Evolutionary conservation across 2,329 filamentous ascomycete species (phyloP).

Genomic region (Emergomyces orientalis): DNA sequence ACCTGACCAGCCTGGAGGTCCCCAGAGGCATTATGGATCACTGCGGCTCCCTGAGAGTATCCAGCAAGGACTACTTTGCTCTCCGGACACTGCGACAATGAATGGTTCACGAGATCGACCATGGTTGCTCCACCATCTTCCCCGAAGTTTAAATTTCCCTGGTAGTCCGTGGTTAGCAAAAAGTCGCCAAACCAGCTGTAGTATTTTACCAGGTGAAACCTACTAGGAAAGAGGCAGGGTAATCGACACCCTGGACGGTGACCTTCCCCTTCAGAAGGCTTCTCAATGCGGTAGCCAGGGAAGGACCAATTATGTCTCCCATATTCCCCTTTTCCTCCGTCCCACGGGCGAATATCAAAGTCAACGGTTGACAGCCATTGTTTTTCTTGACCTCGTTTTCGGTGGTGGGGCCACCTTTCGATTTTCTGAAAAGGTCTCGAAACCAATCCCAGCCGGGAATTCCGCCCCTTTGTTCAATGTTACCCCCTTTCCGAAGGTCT

Average conservation of each 20-base stretch:
- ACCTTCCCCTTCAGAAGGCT: slow-evolving; percentile 22
- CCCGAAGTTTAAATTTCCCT: slow-evolving; percentile 24
- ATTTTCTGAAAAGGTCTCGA: not conserved
- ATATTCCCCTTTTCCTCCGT: slow-evolving; percentile 37
- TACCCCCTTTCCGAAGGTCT: not conserved
- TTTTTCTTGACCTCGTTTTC: slow-evolving; percentile 35
- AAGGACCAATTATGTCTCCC: slow-evolving; percentile 34
- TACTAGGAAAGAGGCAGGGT: slow-evolving; percentile 22
- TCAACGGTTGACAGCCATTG: slow-evolving; percentile 34
- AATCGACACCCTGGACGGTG: slow-evolving; percentile 27
- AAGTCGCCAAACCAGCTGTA: slow-evolving; percentile 25
- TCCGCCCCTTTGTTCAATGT: not conserved
- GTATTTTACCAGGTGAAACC: slow-evolving; percentile 16
- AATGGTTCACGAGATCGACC: slow-evolving; percentile 24
- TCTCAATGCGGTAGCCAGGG: slow-evolving; percentile 22
- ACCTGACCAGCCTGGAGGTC: slow-evolving; percentile 27
- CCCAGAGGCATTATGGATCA: slow-evolving; percentile 26
- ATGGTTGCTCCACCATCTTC: slow-evolving; percentile 24
- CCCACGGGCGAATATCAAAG: slow-evolving; percentile 38
- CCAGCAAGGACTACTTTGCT: slow-evolving; percentile 29
- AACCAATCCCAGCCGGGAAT: not conserved
- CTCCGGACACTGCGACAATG: slow-evolving; percentile 24
- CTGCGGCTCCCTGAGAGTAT: slow-evolving; percentile 31
- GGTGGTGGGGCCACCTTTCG: slow-evolving; percentile 19
- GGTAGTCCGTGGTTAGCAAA: slow-evolving; percentile 8